phyloP scores from a whole-genome alignment of 345 rosid genomes.

The Firmiana major region DNA sequence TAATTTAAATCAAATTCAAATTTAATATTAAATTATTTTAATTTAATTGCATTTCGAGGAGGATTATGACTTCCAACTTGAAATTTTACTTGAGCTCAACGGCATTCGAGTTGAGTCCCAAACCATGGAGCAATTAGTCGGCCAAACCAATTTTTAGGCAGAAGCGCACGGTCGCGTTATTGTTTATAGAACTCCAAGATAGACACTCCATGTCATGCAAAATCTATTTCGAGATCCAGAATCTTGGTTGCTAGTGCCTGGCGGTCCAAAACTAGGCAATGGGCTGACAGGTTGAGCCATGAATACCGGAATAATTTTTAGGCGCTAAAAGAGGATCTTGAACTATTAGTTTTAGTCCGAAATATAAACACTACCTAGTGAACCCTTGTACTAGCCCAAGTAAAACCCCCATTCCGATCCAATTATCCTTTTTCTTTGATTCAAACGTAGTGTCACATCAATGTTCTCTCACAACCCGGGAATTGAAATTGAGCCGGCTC shows the following conservation, averaged over 20 bases:
- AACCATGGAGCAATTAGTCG: not conserved
- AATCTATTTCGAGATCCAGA: not conserved
- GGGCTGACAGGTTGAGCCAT: not conserved
- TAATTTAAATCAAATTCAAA: too few species aligned
- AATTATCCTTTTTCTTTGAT: not conserved
- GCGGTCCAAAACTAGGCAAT: not conserved
- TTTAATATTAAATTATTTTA: too few species aligned
- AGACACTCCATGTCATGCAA: not conserved
- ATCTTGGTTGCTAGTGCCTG: not conserved
- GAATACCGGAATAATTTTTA: not conserved
- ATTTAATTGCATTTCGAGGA: too few species aligned
- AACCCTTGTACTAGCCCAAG: not conserved
- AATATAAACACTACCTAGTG: too few species aligned
- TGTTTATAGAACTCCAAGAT: not conserved
- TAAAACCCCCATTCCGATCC: not conserved
- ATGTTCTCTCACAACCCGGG: not conserved
- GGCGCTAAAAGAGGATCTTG: not conserved
- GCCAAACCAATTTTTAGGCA: not conserved
- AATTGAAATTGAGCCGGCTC: not conserved
- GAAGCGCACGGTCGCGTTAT: not conserved
- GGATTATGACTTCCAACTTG: too few species aligned
- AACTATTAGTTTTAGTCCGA: not conserved
- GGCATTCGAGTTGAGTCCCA: not conserved
- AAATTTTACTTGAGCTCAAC: too few species aligned
- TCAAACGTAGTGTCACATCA: not conserved